phyloP scores from a whole-genome alignment of 352 stramenopile species.

The Saprolegnia parasitica region DNA sequence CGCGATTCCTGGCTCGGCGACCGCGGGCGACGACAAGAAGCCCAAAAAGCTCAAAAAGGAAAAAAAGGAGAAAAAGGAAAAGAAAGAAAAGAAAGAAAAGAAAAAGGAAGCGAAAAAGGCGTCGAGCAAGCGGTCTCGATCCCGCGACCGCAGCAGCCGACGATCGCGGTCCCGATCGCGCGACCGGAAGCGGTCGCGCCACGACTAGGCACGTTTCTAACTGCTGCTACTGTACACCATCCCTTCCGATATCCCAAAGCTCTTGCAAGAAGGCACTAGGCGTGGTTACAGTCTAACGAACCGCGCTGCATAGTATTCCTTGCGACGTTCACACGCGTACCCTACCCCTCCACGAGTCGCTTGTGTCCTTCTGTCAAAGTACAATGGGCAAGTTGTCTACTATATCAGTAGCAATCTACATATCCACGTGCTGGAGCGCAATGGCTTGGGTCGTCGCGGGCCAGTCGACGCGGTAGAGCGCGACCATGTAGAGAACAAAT shows the following conservation, averaged over 20 bases:
- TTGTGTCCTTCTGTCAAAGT: too few species aligned
- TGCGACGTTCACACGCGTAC: too few species aligned
- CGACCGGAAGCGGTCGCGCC: conserved; percentile 1
- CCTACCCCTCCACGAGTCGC: too few species aligned
- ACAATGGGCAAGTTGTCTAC: too few species aligned
- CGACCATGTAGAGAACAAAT: conserved; percentile 40
- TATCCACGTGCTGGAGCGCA: not conserved
- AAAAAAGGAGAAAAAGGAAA: conserved; percentile 49
- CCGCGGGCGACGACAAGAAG: conserved; percentile 27
- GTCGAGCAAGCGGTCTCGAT: conserved; percentile 11
- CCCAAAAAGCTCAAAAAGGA: conserved; percentile 34
- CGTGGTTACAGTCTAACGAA: too few species aligned
- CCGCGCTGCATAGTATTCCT: too few species aligned
- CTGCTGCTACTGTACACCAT: too few species aligned
- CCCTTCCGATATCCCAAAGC: too few species aligned
- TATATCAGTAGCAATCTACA: too few species aligned
- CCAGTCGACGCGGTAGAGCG: conserved; percentile 57
- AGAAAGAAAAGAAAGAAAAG: conserved; percentile 64
- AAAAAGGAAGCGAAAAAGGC: conserved; percentile 31
- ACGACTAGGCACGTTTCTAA: too few species aligned
- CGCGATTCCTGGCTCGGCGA: conserved; percentile 43
- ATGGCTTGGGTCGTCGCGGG: not conserved
- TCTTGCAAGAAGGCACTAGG: too few species aligned
- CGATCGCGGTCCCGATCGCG: not conserved
- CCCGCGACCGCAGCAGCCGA: conserved; percentile 9